phyloP scores from a whole-genome alignment of 164 flowering plant species.

The Stephania cephalantha region DNA sequence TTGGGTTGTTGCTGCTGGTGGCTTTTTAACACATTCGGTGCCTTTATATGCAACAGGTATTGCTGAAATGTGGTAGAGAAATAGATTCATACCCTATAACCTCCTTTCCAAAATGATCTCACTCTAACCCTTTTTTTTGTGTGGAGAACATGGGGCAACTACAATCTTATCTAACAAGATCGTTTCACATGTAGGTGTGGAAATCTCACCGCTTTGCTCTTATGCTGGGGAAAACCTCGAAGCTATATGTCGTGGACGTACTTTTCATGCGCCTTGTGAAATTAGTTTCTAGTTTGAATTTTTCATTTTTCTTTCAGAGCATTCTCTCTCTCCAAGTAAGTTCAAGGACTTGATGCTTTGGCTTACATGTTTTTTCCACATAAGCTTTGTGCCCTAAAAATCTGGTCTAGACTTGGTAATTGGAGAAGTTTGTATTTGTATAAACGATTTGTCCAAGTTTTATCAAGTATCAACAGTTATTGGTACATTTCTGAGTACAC shows the following conservation, averaged over 20 bases:
- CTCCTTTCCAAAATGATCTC: background rate
- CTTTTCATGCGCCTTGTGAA: slow-evolving; percentile 98
- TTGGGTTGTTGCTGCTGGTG: slow-evolving; percentile 97
- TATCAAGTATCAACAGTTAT: background rate
- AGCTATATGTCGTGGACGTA: slow-evolving; percentile 91
- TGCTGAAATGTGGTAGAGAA: background rate
- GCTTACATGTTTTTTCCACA: background rate
- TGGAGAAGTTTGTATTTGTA: background rate
- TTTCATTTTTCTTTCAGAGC: background rate
- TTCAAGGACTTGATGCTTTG: background rate
- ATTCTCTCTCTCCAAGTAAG: background rate
- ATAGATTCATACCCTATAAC: background rate
- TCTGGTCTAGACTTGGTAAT: background rate
- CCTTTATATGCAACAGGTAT: slow-evolving; percentile 84
- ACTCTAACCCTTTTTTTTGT: slow-evolving; percentile 2
- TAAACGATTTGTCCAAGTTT: background rate
- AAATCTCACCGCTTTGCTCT: slow-evolving; percentile 89
- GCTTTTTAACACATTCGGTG: slow-evolving; percentile 91
- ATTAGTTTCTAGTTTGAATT: slow-evolving; percentile 51
- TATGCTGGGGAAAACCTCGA: slow-evolving; percentile 97
- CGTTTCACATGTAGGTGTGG: slow-evolving; percentile 55
- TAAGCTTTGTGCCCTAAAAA: background rate
- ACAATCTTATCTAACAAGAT: background rate
- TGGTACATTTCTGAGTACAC: background rate
- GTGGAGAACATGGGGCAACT: background rate